These are phyloP conservation scores for Centrapalus pauciflorus DNA, from an alignment of 129 eudicot species.

Conservation along the genomic window DNA sequence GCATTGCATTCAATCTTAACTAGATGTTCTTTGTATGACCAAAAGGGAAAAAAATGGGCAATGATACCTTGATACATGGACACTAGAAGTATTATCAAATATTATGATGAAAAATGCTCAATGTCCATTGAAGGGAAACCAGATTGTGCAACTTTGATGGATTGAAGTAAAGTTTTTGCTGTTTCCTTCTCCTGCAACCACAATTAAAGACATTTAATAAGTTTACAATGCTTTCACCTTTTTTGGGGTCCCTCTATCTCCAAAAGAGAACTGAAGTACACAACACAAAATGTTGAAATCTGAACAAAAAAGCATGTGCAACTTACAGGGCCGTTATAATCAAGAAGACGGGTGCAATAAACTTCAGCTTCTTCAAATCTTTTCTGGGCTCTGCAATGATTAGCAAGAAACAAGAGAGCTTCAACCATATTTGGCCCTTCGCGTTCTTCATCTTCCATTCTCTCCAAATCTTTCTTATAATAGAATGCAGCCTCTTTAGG, in stretches of 20 bases:
- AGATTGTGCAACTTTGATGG: conserved; percentile 51
- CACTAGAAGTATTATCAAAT: not conserved
- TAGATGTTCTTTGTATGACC: conserved; percentile 3
- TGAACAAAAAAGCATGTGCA: not conserved
- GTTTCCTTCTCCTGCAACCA: conserved; percentile 80
- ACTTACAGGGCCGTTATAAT: conserved; percentile 93
- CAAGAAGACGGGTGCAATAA: conserved; percentile 87
- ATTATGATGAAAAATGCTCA: conserved; percentile 43
- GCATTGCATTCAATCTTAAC: not conserved
- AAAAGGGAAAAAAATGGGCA: not conserved
- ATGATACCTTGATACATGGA: not conserved
- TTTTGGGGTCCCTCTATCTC: not conserved
- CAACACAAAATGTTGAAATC: not conserved
- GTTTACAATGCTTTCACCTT: conserved; percentile 8
- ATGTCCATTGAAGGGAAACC: conserved; percentile 40
- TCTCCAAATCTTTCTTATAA: conserved; percentile 85
- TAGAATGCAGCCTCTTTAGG: conserved; percentile 73
- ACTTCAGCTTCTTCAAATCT: conserved; percentile 83
- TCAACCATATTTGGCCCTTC: conserved; percentile 93
- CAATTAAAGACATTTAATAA: not conserved
- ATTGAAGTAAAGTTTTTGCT: conserved; percentile 71
- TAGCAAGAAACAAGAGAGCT: conserved; percentile 69
- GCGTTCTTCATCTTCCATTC: conserved; percentile 87
- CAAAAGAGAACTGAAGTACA: not conserved
- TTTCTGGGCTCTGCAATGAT: conserved; percentile 45